A percentile compares a stretch with the other conserved stretches of the same genome.
Evolutionary conservation across 345 rosid genomes (phyloP).

Genomic region (Heritiera fomes): DNA sequence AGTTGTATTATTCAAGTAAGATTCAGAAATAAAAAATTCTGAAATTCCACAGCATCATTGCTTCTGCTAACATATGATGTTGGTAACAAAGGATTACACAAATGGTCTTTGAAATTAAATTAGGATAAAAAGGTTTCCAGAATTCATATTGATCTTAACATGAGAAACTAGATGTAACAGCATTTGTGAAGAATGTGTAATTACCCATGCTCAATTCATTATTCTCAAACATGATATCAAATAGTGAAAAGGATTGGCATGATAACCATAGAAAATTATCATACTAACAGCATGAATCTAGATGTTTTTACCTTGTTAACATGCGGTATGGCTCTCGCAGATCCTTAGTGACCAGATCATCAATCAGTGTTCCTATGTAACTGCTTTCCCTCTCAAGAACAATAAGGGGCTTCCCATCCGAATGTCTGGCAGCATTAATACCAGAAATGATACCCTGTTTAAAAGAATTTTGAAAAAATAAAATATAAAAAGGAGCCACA

Average conservation of each 20-base stretch:
- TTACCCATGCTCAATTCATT: background rate
- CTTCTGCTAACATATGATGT: background rate
- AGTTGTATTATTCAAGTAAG: no score
- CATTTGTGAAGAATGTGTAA: background rate
- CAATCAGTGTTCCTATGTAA: constrained; percentile 87
- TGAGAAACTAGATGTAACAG: background rate
- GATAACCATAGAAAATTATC: background rate
- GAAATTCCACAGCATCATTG: no score
- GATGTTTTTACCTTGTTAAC: constrained; percentile 72
- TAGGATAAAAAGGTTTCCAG: background rate
- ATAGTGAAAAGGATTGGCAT: background rate
- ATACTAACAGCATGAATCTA: background rate
- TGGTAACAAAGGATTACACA: background rate
- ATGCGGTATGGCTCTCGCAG: constrained; percentile 97
- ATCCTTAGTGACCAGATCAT: constrained; percentile 93
- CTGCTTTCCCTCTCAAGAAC: constrained; percentile 99
- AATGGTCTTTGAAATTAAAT: background rate
- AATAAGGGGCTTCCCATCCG: constrained; percentile 73
- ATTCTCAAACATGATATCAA: background rate
- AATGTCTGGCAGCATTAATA: constrained; percentile 89
- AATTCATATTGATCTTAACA: background rate
- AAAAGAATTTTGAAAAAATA: background rate
- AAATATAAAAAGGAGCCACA: constrained; percentile 1
- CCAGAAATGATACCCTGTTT: constrained; percentile 88
- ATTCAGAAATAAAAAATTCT: no score